Evolutionary conservation across 257 asterid species (phyloP), one percentile per base, ranked within the genome.

Genomic region (Leptodermis oblonga): DNA sequence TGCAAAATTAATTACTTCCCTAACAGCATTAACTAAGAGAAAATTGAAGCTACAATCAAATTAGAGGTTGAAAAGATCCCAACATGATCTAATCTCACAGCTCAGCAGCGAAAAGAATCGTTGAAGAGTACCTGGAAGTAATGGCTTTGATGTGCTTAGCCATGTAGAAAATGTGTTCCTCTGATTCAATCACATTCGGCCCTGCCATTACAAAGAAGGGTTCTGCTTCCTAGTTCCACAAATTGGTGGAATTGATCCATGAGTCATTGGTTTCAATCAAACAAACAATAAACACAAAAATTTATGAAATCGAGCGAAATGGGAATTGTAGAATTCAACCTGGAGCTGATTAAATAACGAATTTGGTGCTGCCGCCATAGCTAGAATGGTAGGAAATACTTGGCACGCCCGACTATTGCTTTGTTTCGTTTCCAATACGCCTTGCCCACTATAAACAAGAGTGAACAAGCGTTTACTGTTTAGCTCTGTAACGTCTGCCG

Each of bases 191-290:
- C 82, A 88, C 97, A 87, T 93, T 93, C 9, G 97, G 97, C 25
- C 96, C 99, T 11, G 97, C 96, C 70, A 93, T 80, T 65, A 92
- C 59, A 77, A 92, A 92, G 76, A 92, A 92, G 23, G 99, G 96
- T 74, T 87, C 90, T 28, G 96, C 92, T 17, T 81, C 52, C 99
- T 93, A 82, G 13, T 58, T 42, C 53, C 39, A 41, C 65, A 67
- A 33, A 62, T 52, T 11, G 41, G 34, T 7, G 2, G 0, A 51
- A 54, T 22, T 36, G 66, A 61, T 28, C 17, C 15, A 42, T 62
- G 37, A 36, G 31, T 25, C 13, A 43, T 37, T 9, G 12, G 41
- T 11, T 73, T 20, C 25, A 17, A 60, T 49, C 67, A 51, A 69
- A 61, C 23, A 25, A 20, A 33, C 37, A 39, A 13, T 5, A 7